Evolutionary conservation across 2,329 filamentous ascomycete species (phyloP).

Genomic region (Colletotrichum tropicicola): DNA sequence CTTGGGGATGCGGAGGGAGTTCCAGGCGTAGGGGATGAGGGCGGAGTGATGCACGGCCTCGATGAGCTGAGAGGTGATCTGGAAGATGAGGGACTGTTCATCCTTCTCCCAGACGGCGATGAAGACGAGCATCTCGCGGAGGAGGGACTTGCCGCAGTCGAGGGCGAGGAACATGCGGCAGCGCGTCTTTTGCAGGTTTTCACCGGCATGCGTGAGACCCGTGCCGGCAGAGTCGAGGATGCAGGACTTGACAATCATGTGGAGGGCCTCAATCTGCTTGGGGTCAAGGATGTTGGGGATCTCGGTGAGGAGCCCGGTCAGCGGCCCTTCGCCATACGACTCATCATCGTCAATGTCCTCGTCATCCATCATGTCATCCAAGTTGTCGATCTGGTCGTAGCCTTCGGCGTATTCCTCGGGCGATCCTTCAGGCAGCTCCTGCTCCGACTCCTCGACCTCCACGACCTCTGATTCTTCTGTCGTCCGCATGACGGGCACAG

Average conservation of each 20-base stretch:
- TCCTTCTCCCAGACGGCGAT: constrained; percentile 97
- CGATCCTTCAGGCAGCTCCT: constrained; percentile 54
- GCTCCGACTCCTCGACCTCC: constrained; percentile 59
- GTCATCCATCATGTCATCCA: constrained; percentile 67
- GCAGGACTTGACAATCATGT: constrained; percentile 97
- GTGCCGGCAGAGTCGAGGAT: constrained; percentile 86
- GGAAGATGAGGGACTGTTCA: constrained; percentile 93
- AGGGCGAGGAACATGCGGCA: constrained; percentile 91
- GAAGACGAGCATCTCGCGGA: constrained; percentile 92
- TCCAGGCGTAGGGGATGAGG: constrained; percentile 90
- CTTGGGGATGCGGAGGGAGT: constrained; percentile 89
- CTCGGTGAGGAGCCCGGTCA: constrained; percentile 88
- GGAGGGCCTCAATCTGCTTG: constrained; percentile 93
- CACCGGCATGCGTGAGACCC: constrained; percentile 70
- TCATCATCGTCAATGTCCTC: constrained; percentile 79
- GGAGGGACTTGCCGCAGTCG: constrained; percentile 87
- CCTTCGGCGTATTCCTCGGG: constrained; percentile 40
- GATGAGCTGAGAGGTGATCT: constrained; percentile 95
- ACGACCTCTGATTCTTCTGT: constrained; percentile 55
- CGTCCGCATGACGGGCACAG: constrained; percentile 40
- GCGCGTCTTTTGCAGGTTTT: constrained; percentile 89
- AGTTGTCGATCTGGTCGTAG: constrained; percentile 41
- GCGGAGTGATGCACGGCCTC: constrained; percentile 91
- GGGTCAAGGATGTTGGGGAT: constrained; percentile 94
- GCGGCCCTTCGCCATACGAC: constrained; percentile 80